Evolutionary conservation across 495 filamentous ascomycete genomes (phyloP).

Genomic region (Amniculicola lignicola): DNA sequence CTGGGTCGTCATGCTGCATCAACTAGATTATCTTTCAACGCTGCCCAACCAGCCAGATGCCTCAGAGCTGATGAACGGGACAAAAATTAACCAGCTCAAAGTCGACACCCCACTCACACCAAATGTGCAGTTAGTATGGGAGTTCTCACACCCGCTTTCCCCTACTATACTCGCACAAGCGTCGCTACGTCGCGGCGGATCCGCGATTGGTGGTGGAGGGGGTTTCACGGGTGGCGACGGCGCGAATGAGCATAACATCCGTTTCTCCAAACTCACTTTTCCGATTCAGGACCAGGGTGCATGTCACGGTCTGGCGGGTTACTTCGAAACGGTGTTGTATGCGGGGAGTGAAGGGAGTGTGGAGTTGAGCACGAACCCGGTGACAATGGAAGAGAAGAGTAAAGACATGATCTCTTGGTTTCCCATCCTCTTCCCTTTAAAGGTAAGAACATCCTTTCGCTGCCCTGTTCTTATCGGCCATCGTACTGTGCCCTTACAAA

Average conservation of each 20-base stretch:
- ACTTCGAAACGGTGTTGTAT: conserved; percentile 93
- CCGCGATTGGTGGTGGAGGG: conserved; percentile 43
- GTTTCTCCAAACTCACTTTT: conserved; percentile 72
- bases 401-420: conserved; percentile 99
- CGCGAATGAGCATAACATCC: conserved; percentile 83
- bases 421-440: conserved; percentile 94
- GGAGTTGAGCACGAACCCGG: conserved; percentile 88
- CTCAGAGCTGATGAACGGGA: conserved; percentile 9
- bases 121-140: conserved; percentile 66
- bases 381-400: conserved; percentile 88
- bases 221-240: conserved; percentile 49
- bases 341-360: conserved; percentile 51
- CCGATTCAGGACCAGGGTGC: conserved; percentile 69
- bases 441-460: conserved; percentile 56
- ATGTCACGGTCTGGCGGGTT: conserved; percentile 87
- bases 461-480: no score
- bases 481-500: conserved; percentile 3
- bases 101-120: conserved; percentile 46
- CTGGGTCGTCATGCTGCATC: conserved; percentile 90
- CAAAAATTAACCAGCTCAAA: conserved; percentile 15
- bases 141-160: conserved; percentile 61
- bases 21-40: conserved; percentile 74
- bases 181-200: conserved; percentile 57
- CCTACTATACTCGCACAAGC: conserved; percentile 49
- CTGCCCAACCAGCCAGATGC: neutral